phyloP scores from a whole-genome alignment of 805 yeast species.

The Phaffomyces antillensis region DNA sequence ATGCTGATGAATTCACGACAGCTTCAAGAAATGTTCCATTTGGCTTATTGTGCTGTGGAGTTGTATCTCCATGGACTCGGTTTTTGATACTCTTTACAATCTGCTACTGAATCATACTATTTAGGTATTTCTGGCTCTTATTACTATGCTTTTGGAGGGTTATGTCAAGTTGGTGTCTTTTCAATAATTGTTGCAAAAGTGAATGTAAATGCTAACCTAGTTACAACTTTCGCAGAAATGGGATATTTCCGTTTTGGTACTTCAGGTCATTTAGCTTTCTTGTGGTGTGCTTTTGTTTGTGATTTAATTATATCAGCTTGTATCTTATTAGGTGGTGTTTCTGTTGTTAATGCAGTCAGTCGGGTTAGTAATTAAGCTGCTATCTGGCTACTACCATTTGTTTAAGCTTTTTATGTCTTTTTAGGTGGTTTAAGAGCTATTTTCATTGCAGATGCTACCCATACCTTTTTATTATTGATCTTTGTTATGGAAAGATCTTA shows the following conservation, averaged over 20 bases:
- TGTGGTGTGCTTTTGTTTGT: constrained; percentile 33
- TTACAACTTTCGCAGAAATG: constrained; percentile 36
- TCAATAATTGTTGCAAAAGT: constrained; percentile 30
- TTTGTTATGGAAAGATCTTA: constrained; percentile 33
- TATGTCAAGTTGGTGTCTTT: constrained; percentile 27
- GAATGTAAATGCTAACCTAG: constrained; percentile 30
- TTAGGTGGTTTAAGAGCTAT: constrained; percentile 49
- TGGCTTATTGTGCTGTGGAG: constrained; percentile 36
- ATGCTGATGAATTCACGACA: constrained; percentile 36
- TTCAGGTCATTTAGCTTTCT: constrained; percentile 30
- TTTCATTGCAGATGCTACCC: constrained; percentile 44
- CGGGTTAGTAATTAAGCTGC: constrained; percentile 43
- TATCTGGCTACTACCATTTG: constrained; percentile 38
- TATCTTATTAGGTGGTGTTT: constrained; percentile 39
- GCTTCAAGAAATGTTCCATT: constrained; percentile 38
- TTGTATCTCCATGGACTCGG: constrained; percentile 37
- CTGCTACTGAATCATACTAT: constrained; percentile 26
- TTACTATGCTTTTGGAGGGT: constrained; percentile 21
- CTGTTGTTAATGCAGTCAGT: constrained; percentile 32
- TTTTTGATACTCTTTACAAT: constrained; percentile 24
- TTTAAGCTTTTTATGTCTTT: constrained; percentile 42
- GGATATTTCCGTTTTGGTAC: constrained; percentile 35
- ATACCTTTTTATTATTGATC: constrained; percentile 38
- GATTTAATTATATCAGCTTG: constrained; percentile 35
- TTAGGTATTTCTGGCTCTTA: constrained; percentile 27